Evolutionary conservation across 495 filamentous ascomycete genomes (phyloP), one percentile per base, ranked within the genome.

Genomic region (Daldinia vernicosa): DNA sequence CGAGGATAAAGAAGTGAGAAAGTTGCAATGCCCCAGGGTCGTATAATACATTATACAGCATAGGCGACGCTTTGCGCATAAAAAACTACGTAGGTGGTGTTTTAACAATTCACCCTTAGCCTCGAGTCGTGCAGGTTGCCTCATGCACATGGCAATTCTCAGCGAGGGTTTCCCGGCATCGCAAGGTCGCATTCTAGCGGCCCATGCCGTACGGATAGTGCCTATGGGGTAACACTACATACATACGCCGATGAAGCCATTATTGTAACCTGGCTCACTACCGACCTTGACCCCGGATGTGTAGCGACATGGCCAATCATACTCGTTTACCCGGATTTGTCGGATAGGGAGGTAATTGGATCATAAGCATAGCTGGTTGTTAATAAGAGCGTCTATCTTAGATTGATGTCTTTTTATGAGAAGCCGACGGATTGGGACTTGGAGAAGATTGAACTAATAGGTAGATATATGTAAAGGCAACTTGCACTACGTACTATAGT

Each of bases 101-200:
- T n/a, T n/a, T 9, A 52, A 30, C 1, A 9, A 4, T 9, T 8
- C 7, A 12, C 26, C 11, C 26, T 28, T 53, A 53, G 27, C 19
- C 2, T 3, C 19, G 43, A 47, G 43, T 24, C 43, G 12, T 28
- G 14, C 4, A 53, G 27, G 50, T 30, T 9, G 50, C 50, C 50
- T 28, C 1, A 30, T 53, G 43, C 43, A 24, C 39, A 43, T 17
- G 39, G 39, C 39, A 17, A 43, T 15, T n/a, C 43, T 9, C 8
- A 27, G 26, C 50, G 24, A 27, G 3, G 14, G 50, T 30, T 53
- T 53, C 50, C 27, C 50, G 27, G 27, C 9, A 53, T 30, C 26
- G 50, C 22, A 53, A 53, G 26, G 50, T 53, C 50, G 26, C 50
- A 53, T 30, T 17, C 19, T 53, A 6, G 26, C 50, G 50, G 50